Conservation (phyloP, 1,139 yeast species). For the Blastobotrys apis region DNA sequence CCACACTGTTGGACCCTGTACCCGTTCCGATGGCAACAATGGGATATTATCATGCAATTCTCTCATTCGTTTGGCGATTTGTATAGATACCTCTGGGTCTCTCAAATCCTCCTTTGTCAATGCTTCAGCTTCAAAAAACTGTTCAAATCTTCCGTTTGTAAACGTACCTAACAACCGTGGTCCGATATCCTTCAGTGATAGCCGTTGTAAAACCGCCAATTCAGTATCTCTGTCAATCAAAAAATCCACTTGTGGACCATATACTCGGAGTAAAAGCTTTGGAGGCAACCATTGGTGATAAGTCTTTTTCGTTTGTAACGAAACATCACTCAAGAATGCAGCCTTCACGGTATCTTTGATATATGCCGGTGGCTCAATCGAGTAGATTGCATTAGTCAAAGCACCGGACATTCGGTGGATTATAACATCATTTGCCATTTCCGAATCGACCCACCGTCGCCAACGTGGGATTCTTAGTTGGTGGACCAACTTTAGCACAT, state of each 20-base stretch:
- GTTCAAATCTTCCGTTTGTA: slow-evolving; percentile 87
- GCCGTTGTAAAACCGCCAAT: slow-evolving; percentile 63
- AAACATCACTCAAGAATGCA: slow-evolving; percentile 17
- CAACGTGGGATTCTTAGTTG: slow-evolving; percentile 70
- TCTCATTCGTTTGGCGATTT: slow-evolving; percentile 94
- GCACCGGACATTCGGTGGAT: slow-evolving; percentile 82
- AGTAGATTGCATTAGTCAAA: slow-evolving; percentile 82
- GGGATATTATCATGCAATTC: slow-evolving; percentile 81
- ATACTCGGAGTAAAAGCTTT: slow-evolving; percentile 65
- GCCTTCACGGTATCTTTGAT: slow-evolving; percentile 30
- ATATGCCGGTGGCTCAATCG: slow-evolving; percentile 44
- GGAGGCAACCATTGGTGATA: slow-evolving; percentile 39
- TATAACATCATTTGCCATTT: slow-evolving; percentile 41
- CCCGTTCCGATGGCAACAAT: slow-evolving; percentile 50
- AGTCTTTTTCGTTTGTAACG: slow-evolving; percentile 14
- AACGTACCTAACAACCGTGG: slow-evolving; percentile 87
- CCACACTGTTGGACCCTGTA: slow-evolving; percentile 67
- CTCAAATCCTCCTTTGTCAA: slow-evolving; percentile 69
- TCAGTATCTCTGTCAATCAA: slow-evolving; percentile 85
- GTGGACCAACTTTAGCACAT: slow-evolving; percentile 62
- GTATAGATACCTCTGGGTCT: slow-evolving; percentile 69
- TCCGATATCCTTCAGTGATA: slow-evolving; percentile 77
- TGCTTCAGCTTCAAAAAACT: slow-evolving; percentile 76
- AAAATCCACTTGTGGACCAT: slow-evolving; percentile 86
- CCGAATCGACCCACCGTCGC: slow-evolving; percentile 44